Evolutionary conservation across 148 eudicot genomes (phyloP).

Genomic region (Vaccinium macrocarpon): DNA sequence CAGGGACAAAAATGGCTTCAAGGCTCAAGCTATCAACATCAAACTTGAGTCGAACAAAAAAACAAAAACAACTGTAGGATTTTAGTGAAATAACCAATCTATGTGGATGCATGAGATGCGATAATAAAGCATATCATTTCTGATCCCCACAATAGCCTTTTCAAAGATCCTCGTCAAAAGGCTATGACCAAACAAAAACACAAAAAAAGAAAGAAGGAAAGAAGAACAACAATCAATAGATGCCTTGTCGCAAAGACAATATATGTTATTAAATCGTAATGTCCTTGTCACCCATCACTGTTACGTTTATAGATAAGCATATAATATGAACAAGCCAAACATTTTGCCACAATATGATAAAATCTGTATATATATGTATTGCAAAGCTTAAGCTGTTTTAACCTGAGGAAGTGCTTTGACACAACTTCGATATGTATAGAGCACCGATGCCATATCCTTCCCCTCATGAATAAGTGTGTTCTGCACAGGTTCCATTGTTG

Average conservation of each 20-base stretch:
- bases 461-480: conserved; percentile 81
- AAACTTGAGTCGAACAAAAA: neutral
- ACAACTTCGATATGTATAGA: conserved; percentile 93
- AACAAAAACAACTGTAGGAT: neutral
- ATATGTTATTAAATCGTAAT: neutral
- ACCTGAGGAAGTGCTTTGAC: conserved; percentile 99
- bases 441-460: conserved; percentile 89
- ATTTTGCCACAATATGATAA: neutral
- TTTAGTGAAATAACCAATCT: neutral
- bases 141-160: neutral
- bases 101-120: neutral
- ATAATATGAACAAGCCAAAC: neutral
- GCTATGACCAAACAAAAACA: neutral
- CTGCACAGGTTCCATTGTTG: conserved; percentile 39
- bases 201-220: neutral
- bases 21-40: neutral
- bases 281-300: neutral
- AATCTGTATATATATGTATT: neutral
- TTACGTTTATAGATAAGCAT: neutral
- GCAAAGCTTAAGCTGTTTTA: conserved; percentile 3
- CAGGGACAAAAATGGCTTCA: neutral
- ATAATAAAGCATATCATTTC: neutral
- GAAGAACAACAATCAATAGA: neutral
- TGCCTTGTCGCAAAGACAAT: neutral
- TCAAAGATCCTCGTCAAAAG: neutral